A percentile compares a stretch with the other conserved stretches of the same genome.
Evolutionary conservation across 768 basidiomycete species (phyloP).

Genomic region (Russula vinacea): DNA sequence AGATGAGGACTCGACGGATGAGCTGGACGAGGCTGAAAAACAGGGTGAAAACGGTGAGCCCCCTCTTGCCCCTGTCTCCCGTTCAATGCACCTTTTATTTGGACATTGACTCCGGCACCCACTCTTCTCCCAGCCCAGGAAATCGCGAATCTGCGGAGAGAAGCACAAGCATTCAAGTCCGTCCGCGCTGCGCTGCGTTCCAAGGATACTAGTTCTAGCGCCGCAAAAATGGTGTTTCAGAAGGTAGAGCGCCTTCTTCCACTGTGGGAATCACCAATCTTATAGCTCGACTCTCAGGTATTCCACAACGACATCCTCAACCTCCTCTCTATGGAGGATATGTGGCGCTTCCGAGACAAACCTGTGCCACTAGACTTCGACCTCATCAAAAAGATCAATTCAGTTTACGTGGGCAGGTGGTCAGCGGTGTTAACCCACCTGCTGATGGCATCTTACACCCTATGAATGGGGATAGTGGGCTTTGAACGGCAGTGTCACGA

Average conservation of each 20-base stretch:
- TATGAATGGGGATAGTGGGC: constrained; percentile 25
- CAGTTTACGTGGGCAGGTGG: constrained; percentile 36
- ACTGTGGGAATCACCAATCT: neutral
- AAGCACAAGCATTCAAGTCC: constrained; percentile 82
- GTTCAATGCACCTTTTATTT: neutral
- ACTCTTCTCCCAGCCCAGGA: constrained; percentile 63
- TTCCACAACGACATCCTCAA: constrained; percentile 86
- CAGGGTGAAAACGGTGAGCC: constrained; percentile 86
- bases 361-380: constrained; percentile 83
- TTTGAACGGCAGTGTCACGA: constrained; percentile 30
- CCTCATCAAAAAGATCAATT: constrained; percentile 68
- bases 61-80: neutral
- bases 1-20: constrained; percentile 75
- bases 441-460: constrained; percentile 34
- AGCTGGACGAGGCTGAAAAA: constrained; percentile 89
- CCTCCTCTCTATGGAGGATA: constrained; percentile 88
- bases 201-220: constrained; percentile 39
- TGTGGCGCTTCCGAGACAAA: constrained; percentile 91
- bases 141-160: constrained; percentile 84
- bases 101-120: neutral
- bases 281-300: constrained; percentile 49
- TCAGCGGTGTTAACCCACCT: constrained; percentile 8
- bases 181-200: constrained; percentile 69
- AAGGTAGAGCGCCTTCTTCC: constrained; percentile 53
- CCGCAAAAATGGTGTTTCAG: constrained; percentile 72